These are phyloP conservation scores for Tympanopsis confertula DNA, from an alignment of 2,329 filamentous ascomycete genomes.

Conservation along the genomic window DNA sequence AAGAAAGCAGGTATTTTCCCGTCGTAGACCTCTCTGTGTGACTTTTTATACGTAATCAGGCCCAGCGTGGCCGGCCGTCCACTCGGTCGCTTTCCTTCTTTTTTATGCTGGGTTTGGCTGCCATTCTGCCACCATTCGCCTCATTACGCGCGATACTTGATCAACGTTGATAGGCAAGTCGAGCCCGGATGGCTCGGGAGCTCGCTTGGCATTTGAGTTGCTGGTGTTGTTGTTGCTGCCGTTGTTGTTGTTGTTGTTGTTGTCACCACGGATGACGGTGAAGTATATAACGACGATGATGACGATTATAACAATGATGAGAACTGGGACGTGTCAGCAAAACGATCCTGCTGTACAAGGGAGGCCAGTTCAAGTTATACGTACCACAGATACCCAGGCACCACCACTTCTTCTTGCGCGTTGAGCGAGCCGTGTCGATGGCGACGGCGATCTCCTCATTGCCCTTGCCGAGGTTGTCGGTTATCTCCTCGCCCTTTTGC, in stretches of 20 bases:
- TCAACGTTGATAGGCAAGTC: slow-evolving; percentile 21
- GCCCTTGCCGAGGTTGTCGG: slow-evolving; percentile 72
- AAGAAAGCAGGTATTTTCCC: too few species aligned
- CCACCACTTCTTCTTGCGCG: slow-evolving; percentile 92
- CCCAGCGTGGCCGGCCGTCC: too few species aligned
- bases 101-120: too few species aligned
- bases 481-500: slow-evolving; percentile 74
- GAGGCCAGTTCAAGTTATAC: slow-evolving; percentile 19
- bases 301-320: slow-evolving; percentile 38
- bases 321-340: slow-evolving; percentile 20
- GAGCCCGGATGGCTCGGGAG: slow-evolving; percentile 1
- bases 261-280: slow-evolving; percentile 22
- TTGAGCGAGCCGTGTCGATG: slow-evolving; percentile 67
- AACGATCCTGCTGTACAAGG: slow-evolving; percentile 3
- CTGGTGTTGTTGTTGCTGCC: slow-evolving; percentile 2
- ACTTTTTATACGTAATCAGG: too few species aligned
- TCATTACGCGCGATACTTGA: slow-evolving; percentile 25
- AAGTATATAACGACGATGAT: slow-evolving; percentile 33
- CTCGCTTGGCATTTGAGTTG: slow-evolving; percentile 2
- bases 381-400: slow-evolving; percentile 65
- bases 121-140: too few species aligned
- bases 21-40: too few species aligned
- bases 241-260: neutral
- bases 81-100: too few species aligned
- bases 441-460: slow-evolving; percentile 76